These are phyloP conservation scores for Solanum rostratum DNA, from an alignment of 257 asterid species.

Conservation along the genomic window DNA sequence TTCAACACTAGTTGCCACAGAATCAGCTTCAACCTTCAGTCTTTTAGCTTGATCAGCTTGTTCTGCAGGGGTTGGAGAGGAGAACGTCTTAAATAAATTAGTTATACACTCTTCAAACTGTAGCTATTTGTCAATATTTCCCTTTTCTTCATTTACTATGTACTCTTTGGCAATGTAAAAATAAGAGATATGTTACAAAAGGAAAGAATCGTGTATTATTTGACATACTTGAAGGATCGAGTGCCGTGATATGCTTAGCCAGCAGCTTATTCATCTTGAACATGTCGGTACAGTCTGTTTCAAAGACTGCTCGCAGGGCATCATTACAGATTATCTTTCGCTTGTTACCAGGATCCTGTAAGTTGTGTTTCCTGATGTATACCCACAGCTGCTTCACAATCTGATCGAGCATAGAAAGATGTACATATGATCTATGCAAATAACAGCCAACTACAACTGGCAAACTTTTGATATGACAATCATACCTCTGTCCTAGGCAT, in stretches of 20 bases:
- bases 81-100: not conserved
- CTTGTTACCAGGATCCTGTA: constrained; percentile 70
- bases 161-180: not conserved
- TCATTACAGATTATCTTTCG: constrained; percentile 69
- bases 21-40: constrained; percentile 30
- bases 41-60: constrained; percentile 46
- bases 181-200: not conserved
- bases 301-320: constrained; percentile 57
- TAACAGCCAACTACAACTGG: not conserved
- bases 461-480: not conserved
- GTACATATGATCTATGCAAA: not conserved
- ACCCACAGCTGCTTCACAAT: constrained; percentile 72
- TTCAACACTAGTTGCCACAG: constrained; percentile 13
- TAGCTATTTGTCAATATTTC: not conserved
- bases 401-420: constrained; percentile 14
- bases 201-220: not conserved
- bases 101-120: not conserved
- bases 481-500: constrained; percentile 82
- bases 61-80: constrained; percentile 15
- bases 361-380: constrained; percentile 66
- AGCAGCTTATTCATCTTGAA: constrained; percentile 92
- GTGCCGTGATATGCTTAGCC: constrained; percentile 64
- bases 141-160: not conserved
- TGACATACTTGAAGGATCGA: constrained; percentile 49
- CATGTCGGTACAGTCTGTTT: constrained; percentile 74